These are phyloP conservation scores for Scleroderma bovista DNA, from an alignment of 768 basidiomycete genomes.

Conservation along the genomic window DNA sequence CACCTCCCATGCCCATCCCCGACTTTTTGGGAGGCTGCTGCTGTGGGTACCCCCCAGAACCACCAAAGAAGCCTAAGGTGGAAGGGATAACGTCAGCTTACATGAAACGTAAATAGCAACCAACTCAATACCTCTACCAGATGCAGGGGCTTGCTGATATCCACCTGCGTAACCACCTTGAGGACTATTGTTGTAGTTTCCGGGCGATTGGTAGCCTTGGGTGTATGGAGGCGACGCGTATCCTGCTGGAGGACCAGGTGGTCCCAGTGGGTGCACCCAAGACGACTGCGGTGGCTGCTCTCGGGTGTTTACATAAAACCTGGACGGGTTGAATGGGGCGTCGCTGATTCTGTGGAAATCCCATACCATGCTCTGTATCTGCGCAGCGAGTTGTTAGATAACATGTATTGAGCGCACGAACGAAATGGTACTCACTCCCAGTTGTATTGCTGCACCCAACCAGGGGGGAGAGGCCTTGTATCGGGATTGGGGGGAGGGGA, in stretches of 20 bases:
- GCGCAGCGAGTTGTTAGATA: conserved; percentile 2
- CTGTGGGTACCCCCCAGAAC: conserved; percentile 25
- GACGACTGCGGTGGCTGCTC: conserved; percentile 57
- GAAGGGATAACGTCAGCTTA: conserved; percentile 2
- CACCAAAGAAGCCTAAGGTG: conserved; percentile 28
- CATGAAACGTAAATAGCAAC: background rate
- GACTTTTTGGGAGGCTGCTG: conserved; percentile 38
- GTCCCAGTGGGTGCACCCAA: conserved; percentile 69
- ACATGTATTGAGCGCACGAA: conserved; percentile 15
- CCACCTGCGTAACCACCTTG: conserved; percentile 12
- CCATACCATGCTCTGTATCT: conserved; percentile 63
- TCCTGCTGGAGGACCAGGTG: conserved; percentile 42
- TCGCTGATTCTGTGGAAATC: conserved; percentile 10
- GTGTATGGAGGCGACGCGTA: conserved; percentile 11
- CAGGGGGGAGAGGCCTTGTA: conserved; percentile 52
- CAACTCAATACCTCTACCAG: conserved; percentile 19
- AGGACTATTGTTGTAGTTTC: conserved; percentile 14
- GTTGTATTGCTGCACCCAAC: conserved; percentile 69
- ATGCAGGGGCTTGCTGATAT: too few species aligned
- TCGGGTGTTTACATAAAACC: conserved; percentile 75
- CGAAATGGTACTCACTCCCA: conserved; percentile 43
- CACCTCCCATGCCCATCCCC: conserved; percentile 47
- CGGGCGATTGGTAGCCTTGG: conserved; percentile 17
- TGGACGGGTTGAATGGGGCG: conserved; percentile 19
- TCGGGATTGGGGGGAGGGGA: conserved; percentile 50